A percentile compares a stretch with the other conserved stretches of the same genome.
Evolutionary conservation across 305 asterid genomes (phyloP).

Genomic region (Fraxinus sp.): DNA sequence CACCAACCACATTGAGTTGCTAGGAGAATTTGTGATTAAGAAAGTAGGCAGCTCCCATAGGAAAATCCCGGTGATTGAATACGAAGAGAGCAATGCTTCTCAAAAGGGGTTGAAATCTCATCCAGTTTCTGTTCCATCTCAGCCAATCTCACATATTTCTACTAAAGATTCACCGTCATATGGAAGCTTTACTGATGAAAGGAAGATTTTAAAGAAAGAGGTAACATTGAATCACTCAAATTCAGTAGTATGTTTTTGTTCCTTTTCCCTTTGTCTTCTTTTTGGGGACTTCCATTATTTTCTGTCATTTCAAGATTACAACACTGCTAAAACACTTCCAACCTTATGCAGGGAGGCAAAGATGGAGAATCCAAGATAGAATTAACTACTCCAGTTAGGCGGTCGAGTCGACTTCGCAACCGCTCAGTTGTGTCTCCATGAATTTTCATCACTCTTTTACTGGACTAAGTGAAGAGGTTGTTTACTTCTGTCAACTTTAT

Average conservation of each 20-base stretch:
- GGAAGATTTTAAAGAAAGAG: conserved; percentile 47
- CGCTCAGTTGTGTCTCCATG: conserved; percentile 50
- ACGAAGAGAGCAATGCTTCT: conserved; percentile 27
- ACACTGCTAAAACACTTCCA: neutral
- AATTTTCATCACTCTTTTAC: conserved; percentile 14
- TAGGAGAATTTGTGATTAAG: conserved; percentile 58
- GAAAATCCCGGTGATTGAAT: conserved; percentile 22
- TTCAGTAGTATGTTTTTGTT: neutral
- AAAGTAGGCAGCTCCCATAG: conserved; percentile 31
- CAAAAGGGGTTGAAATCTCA: conserved; percentile 18
- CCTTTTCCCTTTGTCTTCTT: neutral
- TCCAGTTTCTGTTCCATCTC: conserved; percentile 23
- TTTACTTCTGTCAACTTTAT: neutral
- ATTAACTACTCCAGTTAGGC: conserved; percentile 62
- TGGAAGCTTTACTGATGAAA: conserved; percentile 48
- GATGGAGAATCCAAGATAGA: conserved; percentile 35
- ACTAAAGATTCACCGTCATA: conserved; percentile 32
- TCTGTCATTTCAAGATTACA: neutral
- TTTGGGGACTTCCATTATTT: neutral
- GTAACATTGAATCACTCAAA: conserved; percentile 24
- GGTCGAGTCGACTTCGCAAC: conserved; percentile 65
- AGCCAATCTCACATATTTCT: conserved; percentile 17
- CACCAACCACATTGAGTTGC: conserved; percentile 56
- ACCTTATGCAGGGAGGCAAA: conserved; percentile 39
- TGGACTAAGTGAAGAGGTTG: conserved; percentile 2